Conservation (phyloP, 371 early-diverging fungal species). For the Rhizomucor miehei region DNA sequence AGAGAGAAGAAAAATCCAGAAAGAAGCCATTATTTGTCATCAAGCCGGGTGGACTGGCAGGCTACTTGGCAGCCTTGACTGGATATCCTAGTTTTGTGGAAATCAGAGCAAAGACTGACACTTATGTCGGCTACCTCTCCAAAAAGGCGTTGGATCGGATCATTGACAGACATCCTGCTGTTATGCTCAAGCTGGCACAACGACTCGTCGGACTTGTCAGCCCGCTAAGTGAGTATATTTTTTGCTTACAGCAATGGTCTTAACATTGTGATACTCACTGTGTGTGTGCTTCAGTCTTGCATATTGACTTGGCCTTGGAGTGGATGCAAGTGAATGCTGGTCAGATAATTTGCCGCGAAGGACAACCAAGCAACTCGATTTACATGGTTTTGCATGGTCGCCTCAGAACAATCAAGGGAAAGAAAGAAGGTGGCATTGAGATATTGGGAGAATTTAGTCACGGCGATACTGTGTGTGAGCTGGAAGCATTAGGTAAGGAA, state of each 20-base stretch:
- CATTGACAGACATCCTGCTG: constrained; percentile 78
- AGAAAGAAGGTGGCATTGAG: constrained; percentile 64
- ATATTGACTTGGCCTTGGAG: constrained; percentile 94
- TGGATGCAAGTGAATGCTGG: constrained; percentile 95
- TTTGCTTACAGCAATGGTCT: too few relatives aligned
- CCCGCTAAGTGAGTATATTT: constrained; percentile 62
- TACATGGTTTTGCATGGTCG: constrained; percentile 95
- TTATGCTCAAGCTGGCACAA: constrained; percentile 85
- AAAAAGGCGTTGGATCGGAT: constrained; percentile 79
- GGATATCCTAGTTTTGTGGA: constrained; percentile 88
- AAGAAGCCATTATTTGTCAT: constrained; percentile 66
- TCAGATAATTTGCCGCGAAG: constrained; percentile 87
- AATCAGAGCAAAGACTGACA: constrained; percentile 77
- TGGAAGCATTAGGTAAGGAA: constrained; percentile 79
- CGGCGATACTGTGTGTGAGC: constrained; percentile 93
- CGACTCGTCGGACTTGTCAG: constrained; percentile 81
- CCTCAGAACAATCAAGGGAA: constrained; percentile 78
- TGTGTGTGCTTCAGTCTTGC: constrained; percentile 58
- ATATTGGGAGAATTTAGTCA: constrained; percentile 93
- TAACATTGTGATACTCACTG: too few relatives aligned
- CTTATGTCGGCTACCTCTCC: constrained; percentile 84
- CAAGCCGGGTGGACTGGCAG: constrained; percentile 85
- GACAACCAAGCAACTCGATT: constrained; percentile 83
- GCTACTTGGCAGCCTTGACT: constrained; percentile 89
- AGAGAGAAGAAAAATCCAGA: neutral